Conservation (phyloP, 2,329 filamentous ascomycete species). For the Phoma sp. region DNA sequence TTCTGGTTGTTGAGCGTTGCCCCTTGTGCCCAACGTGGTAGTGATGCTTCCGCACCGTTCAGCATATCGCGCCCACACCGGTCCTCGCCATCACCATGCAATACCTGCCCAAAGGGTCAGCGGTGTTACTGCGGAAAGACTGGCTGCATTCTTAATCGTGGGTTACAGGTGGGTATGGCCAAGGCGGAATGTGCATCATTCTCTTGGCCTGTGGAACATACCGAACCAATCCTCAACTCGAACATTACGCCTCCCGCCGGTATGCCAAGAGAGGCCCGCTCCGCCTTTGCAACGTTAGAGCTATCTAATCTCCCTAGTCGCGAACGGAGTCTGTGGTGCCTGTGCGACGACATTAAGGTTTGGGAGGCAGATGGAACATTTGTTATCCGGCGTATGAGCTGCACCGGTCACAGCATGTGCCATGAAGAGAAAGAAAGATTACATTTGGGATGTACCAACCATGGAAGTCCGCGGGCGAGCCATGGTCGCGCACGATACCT, state of each 20-base stretch:
- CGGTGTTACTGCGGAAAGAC: slow-evolving; percentile 29
- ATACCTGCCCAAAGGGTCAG: slow-evolving; percentile 29
- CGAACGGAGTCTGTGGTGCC: slow-evolving; percentile 9
- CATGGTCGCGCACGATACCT: slow-evolving; percentile 22
- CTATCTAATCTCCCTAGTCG: slow-evolving; percentile 24
- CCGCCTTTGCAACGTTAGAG: slow-evolving; percentile 26
- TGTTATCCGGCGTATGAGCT: slow-evolving; percentile 19
- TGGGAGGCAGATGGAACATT: slow-evolving; percentile 21
- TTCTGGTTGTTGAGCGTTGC: neutral
- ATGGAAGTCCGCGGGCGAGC: slow-evolving; percentile 20
- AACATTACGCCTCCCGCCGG: slow-evolving; percentile 24
- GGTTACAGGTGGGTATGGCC: slow-evolving; percentile 22
- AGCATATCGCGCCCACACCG: neutral
- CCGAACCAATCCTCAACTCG: slow-evolving; percentile 26
- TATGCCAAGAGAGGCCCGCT: slow-evolving; percentile 34
- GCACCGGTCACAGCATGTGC: slow-evolving; percentile 15
- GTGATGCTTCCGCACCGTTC: neutral
- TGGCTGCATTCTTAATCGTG: slow-evolving; percentile 18
- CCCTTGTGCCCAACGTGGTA: neutral
- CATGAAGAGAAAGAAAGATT: slow-evolving; percentile 5
- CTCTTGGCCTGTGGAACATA: slow-evolving; percentile 30
- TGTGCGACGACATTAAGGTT: slow-evolving; percentile 14
- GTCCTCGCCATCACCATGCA: slow-evolving; percentile 9
- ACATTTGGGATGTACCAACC: slow-evolving; percentile 21
- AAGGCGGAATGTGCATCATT: slow-evolving; percentile 34